Base-by-base conservation (phyloP, 2,329 filamentous ascomycete genomes). In the Cryphonectria japonica region DNA sequence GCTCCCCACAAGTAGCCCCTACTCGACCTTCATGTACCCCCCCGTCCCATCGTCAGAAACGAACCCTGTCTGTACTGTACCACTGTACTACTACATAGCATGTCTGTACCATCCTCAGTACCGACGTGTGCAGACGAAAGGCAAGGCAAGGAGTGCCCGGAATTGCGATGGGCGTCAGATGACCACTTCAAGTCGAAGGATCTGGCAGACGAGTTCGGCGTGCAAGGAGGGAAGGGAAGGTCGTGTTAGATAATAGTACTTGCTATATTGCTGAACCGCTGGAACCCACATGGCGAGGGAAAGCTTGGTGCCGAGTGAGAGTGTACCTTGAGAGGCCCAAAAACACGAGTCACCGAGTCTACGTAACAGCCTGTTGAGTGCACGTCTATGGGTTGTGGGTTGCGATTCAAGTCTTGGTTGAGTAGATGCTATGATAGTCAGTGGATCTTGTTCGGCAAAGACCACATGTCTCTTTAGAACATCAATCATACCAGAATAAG, bases 91-190 rank as follows among this genome's bases (percentile, higher is more conserved):
- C 32, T 37, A 37, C 19, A 34, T 62, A 22, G 11, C 34, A 14
- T 64, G 16, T 52, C 29, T 7, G 41, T 50, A 65, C 41, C 63
- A 8, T 46, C 9, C 29, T 26, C 62, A 9, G 39, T 52, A 13
- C 41, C 7, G 26, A 16, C 43, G 29, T 19, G 26, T 29, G 43
- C 43, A 50, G 63, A n/a, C 46, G n/a, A 11, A 50, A n/a, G n/a
- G 22, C 19, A 19, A 11, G 46, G 29, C 43, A 52, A 46, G 63
- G 63, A 65, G 63, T 65, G 63, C 3, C 63, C 63, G 63, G 63
- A 52, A 65, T 65, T 65, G 63, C 63, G 63, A 65, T 65, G 39
- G 63, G 43, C 63, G 41, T 34, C 63, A 65, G 63, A 34, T 65
- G 39, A 65, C 29, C 43, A 37, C 5, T 16, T 43, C 4, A 8